phyloP scores from a whole-genome alignment of 1,284 basidiomycete species.

The Agaricales sp. region DNA sequence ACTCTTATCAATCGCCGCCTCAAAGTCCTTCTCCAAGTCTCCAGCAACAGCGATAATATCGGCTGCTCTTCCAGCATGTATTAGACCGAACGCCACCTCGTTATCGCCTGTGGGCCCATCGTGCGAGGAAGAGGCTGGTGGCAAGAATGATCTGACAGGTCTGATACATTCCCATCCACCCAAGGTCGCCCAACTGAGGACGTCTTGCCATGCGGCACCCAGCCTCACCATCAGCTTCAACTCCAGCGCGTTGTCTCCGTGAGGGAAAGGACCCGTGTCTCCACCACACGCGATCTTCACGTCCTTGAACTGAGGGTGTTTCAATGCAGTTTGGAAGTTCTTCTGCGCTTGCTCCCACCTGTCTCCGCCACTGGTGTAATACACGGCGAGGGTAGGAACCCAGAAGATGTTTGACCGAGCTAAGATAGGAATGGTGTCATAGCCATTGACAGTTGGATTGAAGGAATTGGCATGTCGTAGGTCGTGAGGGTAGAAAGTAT shows the following conservation, averaged over 20 bases:
- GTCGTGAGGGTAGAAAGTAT: background rate
- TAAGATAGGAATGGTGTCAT: slow-evolving; percentile 16
- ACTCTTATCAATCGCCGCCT: slow-evolving; percentile 26
- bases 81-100: slow-evolving; percentile 44
- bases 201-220: slow-evolving; percentile 40
- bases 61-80: slow-evolving; percentile 44
- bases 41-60: slow-evolving; percentile 45
- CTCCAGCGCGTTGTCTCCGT: slow-evolving; percentile 53
- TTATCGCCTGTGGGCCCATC: slow-evolving; percentile 33
- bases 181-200: slow-evolving; percentile 50
- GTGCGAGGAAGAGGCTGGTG: slow-evolving; percentile 19
- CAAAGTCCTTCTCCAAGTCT: slow-evolving; percentile 39
- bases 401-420: slow-evolving; percentile 28
- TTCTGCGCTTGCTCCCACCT: slow-evolving; percentile 28
- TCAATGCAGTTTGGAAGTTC: slow-evolving; percentile 37
- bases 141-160: slow-evolving; percentile 39
- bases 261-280: slow-evolving; percentile 53
- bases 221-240: slow-evolving; percentile 48
- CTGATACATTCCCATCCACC: slow-evolving; percentile 50
- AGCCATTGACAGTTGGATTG: background rate
- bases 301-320: slow-evolving; percentile 18
- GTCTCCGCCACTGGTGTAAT: slow-evolving; percentile 24
- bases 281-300: slow-evolving; percentile 49
- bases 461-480: background rate
- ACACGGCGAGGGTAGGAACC: slow-evolving; percentile 52